phyloP scores from a whole-genome alignment of 163 green algal genomes.

The Scenedesmus sp. region DNA sequence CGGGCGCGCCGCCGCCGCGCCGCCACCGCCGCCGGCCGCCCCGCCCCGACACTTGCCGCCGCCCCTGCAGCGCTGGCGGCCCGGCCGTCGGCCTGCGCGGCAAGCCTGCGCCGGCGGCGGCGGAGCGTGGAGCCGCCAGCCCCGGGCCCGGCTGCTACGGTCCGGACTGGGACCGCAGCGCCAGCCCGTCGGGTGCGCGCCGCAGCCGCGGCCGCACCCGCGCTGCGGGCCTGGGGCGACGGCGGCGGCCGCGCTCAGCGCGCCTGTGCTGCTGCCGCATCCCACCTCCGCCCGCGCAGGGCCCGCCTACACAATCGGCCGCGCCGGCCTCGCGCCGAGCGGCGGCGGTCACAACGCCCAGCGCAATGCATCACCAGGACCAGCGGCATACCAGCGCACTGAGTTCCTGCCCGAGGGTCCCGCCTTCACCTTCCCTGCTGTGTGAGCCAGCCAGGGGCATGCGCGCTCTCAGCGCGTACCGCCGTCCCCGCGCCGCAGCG shows the following conservation, averaged over 20 bases:
- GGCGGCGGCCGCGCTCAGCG: background rate
- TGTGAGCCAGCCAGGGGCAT: background rate
- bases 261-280: background rate
- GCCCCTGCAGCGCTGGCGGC: slow-evolving; percentile 12
- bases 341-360: no score
- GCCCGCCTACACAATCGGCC: slow-evolving; percentile 18
- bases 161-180: slow-evolving; percentile 6
- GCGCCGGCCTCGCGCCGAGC: background rate
- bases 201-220: background rate
- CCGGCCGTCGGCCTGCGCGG: slow-evolving; percentile 15
- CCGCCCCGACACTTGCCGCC: background rate
- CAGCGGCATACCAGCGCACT: slow-evolving; percentile 16
- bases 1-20: background rate
- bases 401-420: slow-evolving; percentile 15
- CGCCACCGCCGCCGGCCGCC: background rate
- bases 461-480: background rate
- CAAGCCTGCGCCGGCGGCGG: background rate
- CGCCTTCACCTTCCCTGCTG: slow-evolving; percentile 27
- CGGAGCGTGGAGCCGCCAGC: background rate
- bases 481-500: background rate
- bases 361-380: slow-evolving; percentile 19
- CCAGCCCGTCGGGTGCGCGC: slow-evolving; percentile 9
- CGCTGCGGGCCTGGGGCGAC: background rate
- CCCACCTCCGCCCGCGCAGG: background rate
- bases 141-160: slow-evolving; percentile 16